A percentile compares a stretch with the other conserved stretches of the same genome.
phyloP scores from a whole-genome alignment of 2,329 filamentous ascomycete genomes.

The Sphaerulina vaccinii region DNA sequence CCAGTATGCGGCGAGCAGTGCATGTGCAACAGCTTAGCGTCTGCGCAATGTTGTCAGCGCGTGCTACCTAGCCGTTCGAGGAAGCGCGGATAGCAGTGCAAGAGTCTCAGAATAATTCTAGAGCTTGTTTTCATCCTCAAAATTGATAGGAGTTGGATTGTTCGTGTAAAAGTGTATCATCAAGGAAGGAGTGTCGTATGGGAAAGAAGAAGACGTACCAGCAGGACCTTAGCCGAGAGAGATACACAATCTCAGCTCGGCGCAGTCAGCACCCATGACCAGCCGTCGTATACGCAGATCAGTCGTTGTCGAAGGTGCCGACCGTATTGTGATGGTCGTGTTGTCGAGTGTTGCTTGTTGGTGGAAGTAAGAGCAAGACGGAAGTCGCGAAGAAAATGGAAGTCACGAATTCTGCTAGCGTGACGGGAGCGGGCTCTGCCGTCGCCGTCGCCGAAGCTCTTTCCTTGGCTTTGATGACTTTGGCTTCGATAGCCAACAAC shows the following conservation, averaged over 20 bases:
- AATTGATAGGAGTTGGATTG: constrained; percentile 60
- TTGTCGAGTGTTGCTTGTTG: not conserved
- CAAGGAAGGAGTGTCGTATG: constrained; percentile 19
- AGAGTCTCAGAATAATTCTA: constrained; percentile 57
- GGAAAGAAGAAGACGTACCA: constrained; percentile 12
- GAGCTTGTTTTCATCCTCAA: constrained; percentile 47
- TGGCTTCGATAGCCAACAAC: no score
- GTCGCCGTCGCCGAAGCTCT: not conserved
- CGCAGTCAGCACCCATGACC: not conserved
- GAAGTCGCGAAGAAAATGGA: not conserved
- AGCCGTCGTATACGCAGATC: no score
- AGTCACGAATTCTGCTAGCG: not conserved
- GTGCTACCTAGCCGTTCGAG: not conserved
- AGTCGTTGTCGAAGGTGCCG: no score
- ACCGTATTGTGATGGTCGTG: not conserved
- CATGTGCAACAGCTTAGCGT: not conserved
- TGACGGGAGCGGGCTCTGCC: not conserved
- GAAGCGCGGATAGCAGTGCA: not conserved
- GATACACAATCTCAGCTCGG: not conserved
- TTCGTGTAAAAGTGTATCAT: constrained; percentile 42
- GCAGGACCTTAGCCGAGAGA: not conserved
- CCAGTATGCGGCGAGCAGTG: not conserved
- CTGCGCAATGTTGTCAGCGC: not conserved
- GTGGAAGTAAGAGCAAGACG: not conserved
- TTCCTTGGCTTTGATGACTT: no score